Evolutionary conservation across 2,329 filamentous ascomycete species (phyloP), one percentile per base, ranked within the genome.

Genomic region (Myotisia sp.): DNA sequence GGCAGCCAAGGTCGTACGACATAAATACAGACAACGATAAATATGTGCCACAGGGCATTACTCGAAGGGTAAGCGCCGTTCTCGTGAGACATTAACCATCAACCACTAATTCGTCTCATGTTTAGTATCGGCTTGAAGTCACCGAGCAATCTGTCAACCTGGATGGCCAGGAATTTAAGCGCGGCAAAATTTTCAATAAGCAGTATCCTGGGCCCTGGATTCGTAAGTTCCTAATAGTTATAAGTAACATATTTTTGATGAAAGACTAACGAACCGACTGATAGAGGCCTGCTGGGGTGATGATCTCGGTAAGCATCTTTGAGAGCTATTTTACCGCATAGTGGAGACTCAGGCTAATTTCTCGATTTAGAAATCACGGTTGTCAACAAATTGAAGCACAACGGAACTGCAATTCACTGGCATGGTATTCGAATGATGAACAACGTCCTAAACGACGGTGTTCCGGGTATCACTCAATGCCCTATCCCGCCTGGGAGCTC

Each of bases 391-490:
- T 33, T 41, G 19, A 20, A 38, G 17, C 37, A 41, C 29, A 41
- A 41, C 12, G 39, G 44, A 13, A 43, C 46, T 26, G 34, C 43
- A 22, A 13, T 45, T 26, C 43, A 45, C 30, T 39, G 35, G 43
- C 55, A 59, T 26, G 55, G 55, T 1, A 47, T 58, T 13, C 44
- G 50, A 2, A 54, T 56, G 36, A 36, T 46, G 6, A 36, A 49
- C 19, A 54, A 45, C 5, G 53, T 51, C 29, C 40, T 47, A 2
- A 47, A 49, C 6, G 55, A 59, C 23, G 54, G 44, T 16, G 46
- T 50, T 20, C 47, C 49, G 5, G 45, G 47, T 19, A 40, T 60
- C 14, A 60, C 56, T 1, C 56, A 62, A 34, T 62, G 58, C 31
- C 55, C 56, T n/a, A 49, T 50, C 26, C 50, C 55, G 8, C 55